Percentiles rank a stretch among this genome's conserved stretches.
Conservation (phyloP, 305 asterid species). For the Fraxinus sp. region DNA sequence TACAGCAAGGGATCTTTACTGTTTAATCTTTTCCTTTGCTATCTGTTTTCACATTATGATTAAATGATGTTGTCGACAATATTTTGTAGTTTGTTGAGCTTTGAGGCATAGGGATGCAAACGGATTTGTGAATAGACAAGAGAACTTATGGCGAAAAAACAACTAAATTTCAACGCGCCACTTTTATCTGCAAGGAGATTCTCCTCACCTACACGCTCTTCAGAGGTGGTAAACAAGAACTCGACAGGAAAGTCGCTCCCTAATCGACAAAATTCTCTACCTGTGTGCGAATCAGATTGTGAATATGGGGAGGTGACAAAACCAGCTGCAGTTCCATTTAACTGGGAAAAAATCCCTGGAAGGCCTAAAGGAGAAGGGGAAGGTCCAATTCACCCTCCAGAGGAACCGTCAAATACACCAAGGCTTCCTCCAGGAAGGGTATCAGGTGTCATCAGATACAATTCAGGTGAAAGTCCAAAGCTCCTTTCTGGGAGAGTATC, state of each 20-base stretch:
- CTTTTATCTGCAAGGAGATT: conserved; percentile 66
- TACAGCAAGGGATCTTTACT: background rate
- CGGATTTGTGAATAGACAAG: conserved; percentile 5
- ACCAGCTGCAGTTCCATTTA: conserved; percentile 84
- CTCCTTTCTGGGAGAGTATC: conserved; percentile 54
- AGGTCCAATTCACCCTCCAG: conserved; percentile 36
- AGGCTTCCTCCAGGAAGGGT: conserved; percentile 48
- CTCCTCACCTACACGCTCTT: conserved; percentile 43
- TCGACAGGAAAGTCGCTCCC: conserved; percentile 36
- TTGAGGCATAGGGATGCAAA: conserved; percentile 14
- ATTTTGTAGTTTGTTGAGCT: conserved; percentile 11
- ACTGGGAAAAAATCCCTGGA: conserved; percentile 86
- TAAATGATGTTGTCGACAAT: background rate
- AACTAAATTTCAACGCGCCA: conserved; percentile 75
- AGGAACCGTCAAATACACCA: conserved; percentile 54
- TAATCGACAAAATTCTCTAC: conserved; percentile 54
- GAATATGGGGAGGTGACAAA: conserved; percentile 55
- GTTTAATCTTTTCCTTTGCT: background rate
- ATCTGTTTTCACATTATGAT: background rate
- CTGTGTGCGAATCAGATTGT: conserved; percentile 35
- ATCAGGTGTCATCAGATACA: conserved; percentile 38
- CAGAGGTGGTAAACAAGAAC: conserved; percentile 43
- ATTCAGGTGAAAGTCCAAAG: conserved; percentile 43
- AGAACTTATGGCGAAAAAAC: conserved; percentile 59
- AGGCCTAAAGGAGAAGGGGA: conserved; percentile 49